These are phyloP conservation scores for Linnemannia hyalina DNA, from an alignment of 192 early-diverging fungal genomes.

Conservation along the genomic window DNA sequence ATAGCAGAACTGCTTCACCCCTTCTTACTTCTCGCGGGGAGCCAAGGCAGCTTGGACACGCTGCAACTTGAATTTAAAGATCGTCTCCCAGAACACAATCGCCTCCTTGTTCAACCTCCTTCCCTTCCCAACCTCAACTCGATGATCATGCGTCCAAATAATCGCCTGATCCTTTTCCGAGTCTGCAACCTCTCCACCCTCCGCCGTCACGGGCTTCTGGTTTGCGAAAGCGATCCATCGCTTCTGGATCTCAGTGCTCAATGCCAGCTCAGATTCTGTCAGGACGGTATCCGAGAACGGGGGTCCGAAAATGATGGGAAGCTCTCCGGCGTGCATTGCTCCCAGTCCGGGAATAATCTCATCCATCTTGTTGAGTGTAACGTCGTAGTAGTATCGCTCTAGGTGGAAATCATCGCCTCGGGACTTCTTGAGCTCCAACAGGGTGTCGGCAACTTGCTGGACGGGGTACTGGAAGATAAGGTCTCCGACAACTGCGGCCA, in stretches of 20 bases:
- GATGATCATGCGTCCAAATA: background rate
- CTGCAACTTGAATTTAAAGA: background rate
- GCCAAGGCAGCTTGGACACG: background rate
- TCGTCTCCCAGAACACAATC: slow-evolving; percentile 4
- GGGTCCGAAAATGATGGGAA: slow-evolving; percentile 26
- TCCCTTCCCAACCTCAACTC: slow-evolving; percentile 1
- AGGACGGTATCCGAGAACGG: slow-evolving; percentile 9
- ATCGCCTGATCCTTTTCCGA: background rate
- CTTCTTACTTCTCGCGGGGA: background rate
- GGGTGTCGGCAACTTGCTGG: background rate
- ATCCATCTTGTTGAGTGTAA: slow-evolving; percentile 1
- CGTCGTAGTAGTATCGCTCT: slow-evolving; percentile 19
- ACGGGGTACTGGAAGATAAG: slow-evolving; percentile 10
- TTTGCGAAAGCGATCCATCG: slow-evolving; percentile 37
- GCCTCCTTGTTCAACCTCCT: slow-evolving; percentile 7
- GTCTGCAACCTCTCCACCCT: background rate
- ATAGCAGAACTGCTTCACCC: too few relatives aligned
- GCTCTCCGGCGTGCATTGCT: slow-evolving; percentile 34
- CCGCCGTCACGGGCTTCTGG: slow-evolving; percentile 4
- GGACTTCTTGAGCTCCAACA: background rate
- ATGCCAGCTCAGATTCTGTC: background rate
- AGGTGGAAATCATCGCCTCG: background rate
- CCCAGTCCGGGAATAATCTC: slow-evolving; percentile 13
- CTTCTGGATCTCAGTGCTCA: slow-evolving; percentile 31
- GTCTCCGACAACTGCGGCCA: slow-evolving; percentile 5